Evolutionary conservation across 139 green algal genomes (phyloP).

Genomic region (Spirogloea muscicola): DNA sequence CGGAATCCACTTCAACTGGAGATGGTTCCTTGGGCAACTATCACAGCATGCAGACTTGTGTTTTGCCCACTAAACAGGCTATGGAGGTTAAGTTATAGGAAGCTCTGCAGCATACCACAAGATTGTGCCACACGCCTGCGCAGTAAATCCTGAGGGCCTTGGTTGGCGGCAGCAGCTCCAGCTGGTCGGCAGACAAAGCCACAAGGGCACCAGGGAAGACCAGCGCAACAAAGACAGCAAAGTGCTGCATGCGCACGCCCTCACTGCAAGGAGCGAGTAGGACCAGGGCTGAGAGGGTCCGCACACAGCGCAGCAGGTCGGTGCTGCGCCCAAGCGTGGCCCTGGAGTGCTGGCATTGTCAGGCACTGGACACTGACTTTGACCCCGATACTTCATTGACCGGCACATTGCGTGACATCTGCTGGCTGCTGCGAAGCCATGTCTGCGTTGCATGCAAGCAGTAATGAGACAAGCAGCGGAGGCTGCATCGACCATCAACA

Average conservation of each 20-base stretch:
- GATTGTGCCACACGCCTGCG: conserved; percentile 59
- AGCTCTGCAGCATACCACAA: conserved; percentile 38
- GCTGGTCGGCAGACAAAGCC: conserved; percentile 27
- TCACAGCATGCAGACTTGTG: too few species aligned
- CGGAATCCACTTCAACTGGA: too few species aligned
- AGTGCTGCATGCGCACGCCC: conserved; percentile 44
- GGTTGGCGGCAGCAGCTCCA: conserved; percentile 8
- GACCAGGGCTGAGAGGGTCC: neutral
- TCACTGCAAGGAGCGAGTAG: conserved; percentile 33
- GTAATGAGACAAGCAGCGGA: too few species aligned
- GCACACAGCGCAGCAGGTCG: neutral
- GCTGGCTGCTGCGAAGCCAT: neutral
- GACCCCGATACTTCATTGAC: neutral
- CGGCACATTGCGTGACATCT: neutral
- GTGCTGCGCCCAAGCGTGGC: neutral
- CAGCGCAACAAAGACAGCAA: conserved; percentile 46
- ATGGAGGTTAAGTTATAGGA: too few species aligned
- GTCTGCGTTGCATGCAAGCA: too few species aligned
- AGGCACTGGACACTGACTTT: neutral
- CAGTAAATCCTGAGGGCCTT: conserved; percentile 46
- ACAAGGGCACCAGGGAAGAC: conserved; percentile 54
- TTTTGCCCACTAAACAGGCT: too few species aligned
- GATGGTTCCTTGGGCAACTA: too few species aligned
- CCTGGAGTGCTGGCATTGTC: neutral
- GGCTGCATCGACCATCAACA: too few species aligned